phyloP scores from a whole-genome alignment of 2,329 filamentous ascomycete genomes.

The Amauroascus verrucosus region DNA sequence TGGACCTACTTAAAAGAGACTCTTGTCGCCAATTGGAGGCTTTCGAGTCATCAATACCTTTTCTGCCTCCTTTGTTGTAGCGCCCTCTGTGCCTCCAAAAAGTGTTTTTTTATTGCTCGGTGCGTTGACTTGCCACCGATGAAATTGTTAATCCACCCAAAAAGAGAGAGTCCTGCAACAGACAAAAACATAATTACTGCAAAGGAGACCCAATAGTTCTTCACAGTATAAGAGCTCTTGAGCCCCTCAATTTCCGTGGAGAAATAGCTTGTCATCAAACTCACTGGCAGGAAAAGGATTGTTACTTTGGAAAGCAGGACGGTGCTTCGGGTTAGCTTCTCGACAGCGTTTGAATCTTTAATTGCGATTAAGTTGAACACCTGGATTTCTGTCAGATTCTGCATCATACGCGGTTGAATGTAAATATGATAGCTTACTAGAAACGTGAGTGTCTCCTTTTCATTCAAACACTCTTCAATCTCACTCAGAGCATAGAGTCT shows the following conservation, averaged over 20 bases:
- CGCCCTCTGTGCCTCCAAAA: constrained; percentile 26
- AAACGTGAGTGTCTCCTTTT: constrained; percentile 59
- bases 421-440: constrained; percentile 40
- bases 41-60: not conserved
- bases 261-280: constrained; percentile 65
- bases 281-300: constrained; percentile 65
- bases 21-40: not conserved
- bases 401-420: not conserved
- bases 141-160: constrained; percentile 48
- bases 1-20: not conserved
- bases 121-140: constrained; percentile 47
- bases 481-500: constrained; percentile 53
- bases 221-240: constrained; percentile 47
- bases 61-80: not conserved
- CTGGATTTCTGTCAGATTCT: constrained; percentile 30
- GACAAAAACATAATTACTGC: constrained; percentile 52
- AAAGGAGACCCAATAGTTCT: constrained; percentile 60
- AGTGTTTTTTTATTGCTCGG: constrained; percentile 32
- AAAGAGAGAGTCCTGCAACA: constrained; percentile 47
- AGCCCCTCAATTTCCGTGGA: constrained; percentile 53
- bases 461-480: constrained; percentile 54
- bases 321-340: constrained; percentile 60
- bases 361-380: constrained; percentile 71
- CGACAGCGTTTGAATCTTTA: constrained; percentile 62
- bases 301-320: constrained; percentile 64